Base-by-base conservation (phyloP, 2,329 filamentous ascomycete species). In the Xylaria multiplex region DNA sequence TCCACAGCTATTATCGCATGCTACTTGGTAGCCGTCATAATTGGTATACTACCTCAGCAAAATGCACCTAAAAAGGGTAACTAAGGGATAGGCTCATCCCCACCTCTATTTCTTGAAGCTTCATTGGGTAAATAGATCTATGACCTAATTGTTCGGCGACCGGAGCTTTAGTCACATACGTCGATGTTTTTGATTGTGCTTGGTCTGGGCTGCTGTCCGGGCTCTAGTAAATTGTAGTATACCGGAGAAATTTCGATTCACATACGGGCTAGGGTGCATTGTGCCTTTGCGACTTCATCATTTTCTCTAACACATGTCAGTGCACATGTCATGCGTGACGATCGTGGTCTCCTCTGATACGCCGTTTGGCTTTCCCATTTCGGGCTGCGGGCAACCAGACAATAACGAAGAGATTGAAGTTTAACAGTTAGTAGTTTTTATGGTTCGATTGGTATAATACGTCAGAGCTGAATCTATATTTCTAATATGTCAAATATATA, bases 291-390 rank as follows among this genome's bases (percentile, higher is more conserved):
- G 35, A 43, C 9, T 43, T 24, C 8, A 55, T n/a, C 43, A 7
- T 11, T 7, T 43, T 11, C 22, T 42, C 19, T 27, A 40, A 40
- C 37, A 48, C 19, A 40, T 40, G 37, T 40, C 37, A 40, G 35
- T 32, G 35, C 24, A 50, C 37, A 53, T 59, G 59, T 24, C 59
- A 57, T 64, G 54, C 46, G 24, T 30, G 35, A 50, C 53, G 48
- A 63, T 68, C 60, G 66, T 69, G 66, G 66, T 66, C 56, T 64
- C 57, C 66, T 67, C 59, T 64, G 64, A 69, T 67, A 69, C 66
- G 66, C 30, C 55, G 24, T 35, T 59, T n/a, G 40, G 48, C 42
- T 42, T 45, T 63, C 52, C 54, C 30, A 2, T 57, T 59, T 63
- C 22, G 56, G 62, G 27, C 13, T 9, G 16, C 27, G 24, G 56